Evolutionary conservation across 2,329 filamentous ascomycete genomes (phyloP), one percentile per base, ranked within the genome.

Genomic region (Cercospora sp.): DNA sequence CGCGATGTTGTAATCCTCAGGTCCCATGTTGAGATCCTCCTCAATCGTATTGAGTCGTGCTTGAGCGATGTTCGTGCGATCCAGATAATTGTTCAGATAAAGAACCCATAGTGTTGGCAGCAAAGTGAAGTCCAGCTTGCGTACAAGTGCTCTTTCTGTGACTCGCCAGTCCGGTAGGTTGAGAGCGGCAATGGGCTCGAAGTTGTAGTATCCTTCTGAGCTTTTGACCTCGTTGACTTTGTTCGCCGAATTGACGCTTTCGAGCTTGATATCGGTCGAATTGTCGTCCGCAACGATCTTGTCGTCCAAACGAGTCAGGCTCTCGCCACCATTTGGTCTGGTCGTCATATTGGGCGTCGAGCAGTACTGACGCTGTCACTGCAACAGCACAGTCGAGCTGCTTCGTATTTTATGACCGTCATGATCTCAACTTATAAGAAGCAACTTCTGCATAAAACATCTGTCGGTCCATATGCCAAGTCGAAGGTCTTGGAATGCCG

Each of bases 1-100:
- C 3, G 53, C 58, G 6, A 49, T 68, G 16, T 68, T 68, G 43
- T 68, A 65, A 32, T 68, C 40, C 6, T 59, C 57, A 6, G 40
- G 24, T 3, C 18, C 49, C 30, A 65, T 61, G 43, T 55, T 30
- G 0, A 68, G 45, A 43, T 67, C 65, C 26, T 63, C 58, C 21
- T 49, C 58, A 1, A 67, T 37, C 1, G 45, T 24, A 1, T 53
- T 59, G 34, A 65, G 40, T 10, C 59, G 58, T 0, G 62, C 66
- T 21, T 51, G 28, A 8, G 62, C 60, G 51, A 67, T 67, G 51
- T 67, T 67, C 32, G 49, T 67, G 1, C 65, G 32, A 55, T 67
- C 60, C 13, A 67, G 37, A 10, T 57, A 32, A 6, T 67, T 63
- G 13, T 45, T 21, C 8, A 60, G 28, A 30, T 45, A 67, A 9